Percentiles rank a stretch among this genome's conserved stretches.
These are phyloP conservation scores for Jamesozyma jinghongensis DNA, from an alignment of 805 yeast species.

Conservation along the genomic window DNA sequence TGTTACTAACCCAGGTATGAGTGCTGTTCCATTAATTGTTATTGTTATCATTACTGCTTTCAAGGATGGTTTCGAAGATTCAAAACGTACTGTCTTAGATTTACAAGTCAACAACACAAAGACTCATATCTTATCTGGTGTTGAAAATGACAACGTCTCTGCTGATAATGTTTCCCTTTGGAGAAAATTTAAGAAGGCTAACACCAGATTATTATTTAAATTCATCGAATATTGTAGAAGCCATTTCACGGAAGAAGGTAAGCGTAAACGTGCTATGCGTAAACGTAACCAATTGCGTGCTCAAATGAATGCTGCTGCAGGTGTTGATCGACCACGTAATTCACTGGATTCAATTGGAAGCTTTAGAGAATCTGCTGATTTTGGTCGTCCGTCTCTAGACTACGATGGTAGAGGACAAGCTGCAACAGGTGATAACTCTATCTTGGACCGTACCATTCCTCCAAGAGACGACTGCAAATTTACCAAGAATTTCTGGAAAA, in stretches of 20 bases:
- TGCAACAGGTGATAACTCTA: conserved; percentile 44
- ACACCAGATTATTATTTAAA: conserved; percentile 26
- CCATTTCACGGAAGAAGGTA: conserved; percentile 31
- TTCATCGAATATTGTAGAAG: conserved; percentile 22
- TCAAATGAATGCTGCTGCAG: conserved; percentile 17
- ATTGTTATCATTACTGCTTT: conserved; percentile 67
- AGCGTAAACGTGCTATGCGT: conserved; percentile 29
- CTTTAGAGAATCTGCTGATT: conserved; percentile 25
- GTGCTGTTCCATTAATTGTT: conserved; percentile 72
- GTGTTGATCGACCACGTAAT: conserved; percentile 28
- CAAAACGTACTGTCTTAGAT: conserved; percentile 62
- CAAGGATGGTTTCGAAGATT: conserved; percentile 76
- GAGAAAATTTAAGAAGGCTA: conserved; percentile 59
- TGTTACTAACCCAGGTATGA: conserved; percentile 66
- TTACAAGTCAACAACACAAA: conserved; percentile 66
- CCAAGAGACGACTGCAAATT: conserved; percentile 32
- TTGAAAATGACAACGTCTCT: conserved; percentile 50
- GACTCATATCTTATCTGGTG: conserved; percentile 53
- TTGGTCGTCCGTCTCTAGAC: conserved; percentile 30
- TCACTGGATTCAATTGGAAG: conserved; percentile 33
- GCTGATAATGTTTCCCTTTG: conserved; percentile 57
- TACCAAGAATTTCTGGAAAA: conserved; percentile 47
- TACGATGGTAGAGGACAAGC: conserved; percentile 47
- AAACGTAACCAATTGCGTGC: conserved; percentile 25
- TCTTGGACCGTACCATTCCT: conserved; percentile 47